Conservation (phyloP, 1,139 yeast genomes). For the Diutina siamensis region DNA sequence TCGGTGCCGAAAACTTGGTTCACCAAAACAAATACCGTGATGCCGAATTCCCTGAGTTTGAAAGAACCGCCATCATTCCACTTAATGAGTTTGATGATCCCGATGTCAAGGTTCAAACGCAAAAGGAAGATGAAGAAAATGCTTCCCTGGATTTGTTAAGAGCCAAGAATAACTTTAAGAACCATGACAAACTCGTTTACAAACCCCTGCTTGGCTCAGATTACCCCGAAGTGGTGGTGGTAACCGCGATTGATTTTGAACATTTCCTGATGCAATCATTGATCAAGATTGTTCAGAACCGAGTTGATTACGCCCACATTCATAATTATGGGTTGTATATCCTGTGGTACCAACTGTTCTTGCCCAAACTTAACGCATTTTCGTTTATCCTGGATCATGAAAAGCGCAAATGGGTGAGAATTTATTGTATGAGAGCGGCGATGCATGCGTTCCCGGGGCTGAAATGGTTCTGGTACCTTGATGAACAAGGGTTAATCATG, state of each 20-base stretch:
- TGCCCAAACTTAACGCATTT: slow-evolving; percentile 41
- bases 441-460: slow-evolving; percentile 80
- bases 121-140: slow-evolving; percentile 30
- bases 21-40: slow-evolving; percentile 29
- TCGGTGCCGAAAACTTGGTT: slow-evolving; percentile 42
- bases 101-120: slow-evolving; percentile 23
- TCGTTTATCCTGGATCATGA: slow-evolving; percentile 23
- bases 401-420: slow-evolving; percentile 45
- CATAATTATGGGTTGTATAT: slow-evolving; percentile 71
- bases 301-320: slow-evolving; percentile 67
- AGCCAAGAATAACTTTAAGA: slow-evolving; percentile 48
- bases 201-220: slow-evolving; percentile 21
- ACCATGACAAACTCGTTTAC: slow-evolving; percentile 53
- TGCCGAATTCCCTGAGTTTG: slow-evolving; percentile 26
- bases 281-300: slow-evolving; percentile 61
- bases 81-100: slow-evolving; percentile 38
- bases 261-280: slow-evolving; percentile 49
- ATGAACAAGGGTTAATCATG: slow-evolving; percentile 65
- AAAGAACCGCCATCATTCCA: slow-evolving; percentile 20
- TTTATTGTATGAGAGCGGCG: slow-evolving; percentile 61
- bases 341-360: slow-evolving; percentile 75
- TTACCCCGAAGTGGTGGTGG: slow-evolving; percentile 62
- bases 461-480: slow-evolving; percentile 76
- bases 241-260: slow-evolving; percentile 72
- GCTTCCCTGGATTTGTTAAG: slow-evolving; percentile 23